Conservation (phyloP, 139 green algal genomes). For the Raphidocelis subcapitata region DNA sequence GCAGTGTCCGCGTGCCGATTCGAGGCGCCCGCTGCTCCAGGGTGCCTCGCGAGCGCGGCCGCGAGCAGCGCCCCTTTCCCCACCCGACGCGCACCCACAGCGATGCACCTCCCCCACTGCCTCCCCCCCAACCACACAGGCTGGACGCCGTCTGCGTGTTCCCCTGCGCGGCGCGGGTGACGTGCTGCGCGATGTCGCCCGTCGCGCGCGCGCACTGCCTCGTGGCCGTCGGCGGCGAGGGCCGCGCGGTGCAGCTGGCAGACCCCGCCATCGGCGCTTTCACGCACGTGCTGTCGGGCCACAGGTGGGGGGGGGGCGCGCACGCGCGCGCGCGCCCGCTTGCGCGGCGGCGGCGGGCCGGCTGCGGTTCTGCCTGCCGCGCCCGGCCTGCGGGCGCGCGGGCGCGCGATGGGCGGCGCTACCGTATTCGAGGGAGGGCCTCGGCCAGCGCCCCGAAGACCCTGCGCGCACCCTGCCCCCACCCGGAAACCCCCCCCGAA, state of each 20-base stretch:
- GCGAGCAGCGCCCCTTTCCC: background rate
- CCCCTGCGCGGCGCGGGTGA: conserved; percentile 58
- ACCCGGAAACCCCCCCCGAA: background rate
- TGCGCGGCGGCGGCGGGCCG: background rate
- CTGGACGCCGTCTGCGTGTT: conserved; percentile 59
- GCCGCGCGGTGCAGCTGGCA: conserved; percentile 64
- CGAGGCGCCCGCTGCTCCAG: too few relatives aligned
- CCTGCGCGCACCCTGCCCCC: too few relatives aligned
- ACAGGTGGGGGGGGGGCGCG: conserved; percentile 53
- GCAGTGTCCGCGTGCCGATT: too few relatives aligned
- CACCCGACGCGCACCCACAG: background rate
- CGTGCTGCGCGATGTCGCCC: conserved; percentile 66
- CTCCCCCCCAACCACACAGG: conserved; percentile 12
- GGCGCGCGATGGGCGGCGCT: too few relatives aligned
- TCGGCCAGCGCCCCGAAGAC: too few relatives aligned
- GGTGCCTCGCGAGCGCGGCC: too few relatives aligned
- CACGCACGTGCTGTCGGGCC: conserved; percentile 74
- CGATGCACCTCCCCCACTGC: background rate
- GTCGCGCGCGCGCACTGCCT: conserved; percentile 61
- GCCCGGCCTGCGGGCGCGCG: background rate
- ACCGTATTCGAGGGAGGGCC: too few relatives aligned
- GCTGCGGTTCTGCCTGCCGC: background rate
- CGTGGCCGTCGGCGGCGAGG: conserved; percentile 51
- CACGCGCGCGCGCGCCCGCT: too few relatives aligned
- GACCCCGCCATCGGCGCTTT: conserved; percentile 68